Base-by-base conservation (phyloP, 345 rosid genomes). In the Geranium brycei region DNA sequence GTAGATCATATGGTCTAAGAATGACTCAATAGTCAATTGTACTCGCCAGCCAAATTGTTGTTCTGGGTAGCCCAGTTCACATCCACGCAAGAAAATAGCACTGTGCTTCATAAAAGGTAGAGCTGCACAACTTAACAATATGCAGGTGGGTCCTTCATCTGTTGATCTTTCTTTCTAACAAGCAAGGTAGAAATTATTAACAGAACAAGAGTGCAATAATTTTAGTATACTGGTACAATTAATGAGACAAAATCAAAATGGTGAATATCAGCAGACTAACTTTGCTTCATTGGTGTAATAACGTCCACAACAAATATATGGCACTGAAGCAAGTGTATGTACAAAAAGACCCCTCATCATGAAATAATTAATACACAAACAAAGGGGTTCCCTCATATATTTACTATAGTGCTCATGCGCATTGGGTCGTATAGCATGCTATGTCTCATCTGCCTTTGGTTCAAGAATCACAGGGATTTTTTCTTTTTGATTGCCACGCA, bases 401-500 rank as follows among this genome's bases (percentile, higher is more conserved):
- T 7, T 59, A 62, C 59, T 19, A 40, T 28, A 68, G 57, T 30
- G 31, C 3, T 59, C 14, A 15, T 31, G 18, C 19, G 32, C 71
- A 69, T 61, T 19, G 67, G 62, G 12, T 62, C 72, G 16, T 35
- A 57, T 35, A 15, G 51, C 63, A 63, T 60, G 67, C 74, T 76
- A 91, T 3, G 96, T 74, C 71, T 89, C 91, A 15, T 89, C 96
- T 4, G 88, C 75, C 75, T 85, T 92, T 23, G 98, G 87, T 79
- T 92, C 97, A 17, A 92, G 97, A 59, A 53, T 66, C 58, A 92
- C 91, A 1, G 95, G 81, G 65, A 92, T 86, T 77, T 87, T 86
- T 79, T 92, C 98, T 77, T 89, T 87, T 63, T 82, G 98, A 74
- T 92, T 96, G 3, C 97, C 96, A 1, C 97, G 88, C 69, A 92